These are phyloP conservation scores for Moringa oleifera DNA, from an alignment of 345 rosid genomes.

Conservation along the genomic window DNA sequence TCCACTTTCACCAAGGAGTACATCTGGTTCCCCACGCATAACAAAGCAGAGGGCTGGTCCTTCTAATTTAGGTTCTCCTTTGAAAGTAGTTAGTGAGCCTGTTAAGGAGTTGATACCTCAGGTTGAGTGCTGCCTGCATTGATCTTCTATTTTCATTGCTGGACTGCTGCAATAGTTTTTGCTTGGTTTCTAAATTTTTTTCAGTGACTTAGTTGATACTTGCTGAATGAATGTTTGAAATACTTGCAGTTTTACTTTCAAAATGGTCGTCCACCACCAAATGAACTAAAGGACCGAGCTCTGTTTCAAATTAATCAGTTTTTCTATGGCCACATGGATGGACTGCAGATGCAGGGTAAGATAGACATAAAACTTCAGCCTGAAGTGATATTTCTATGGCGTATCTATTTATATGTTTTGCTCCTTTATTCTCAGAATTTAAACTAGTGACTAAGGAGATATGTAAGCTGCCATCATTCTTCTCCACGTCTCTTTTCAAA, in stretches of 20 bases:
- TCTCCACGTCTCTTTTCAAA: constrained; percentile 64
- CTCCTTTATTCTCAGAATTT: constrained; percentile 37
- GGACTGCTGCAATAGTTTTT: not conserved
- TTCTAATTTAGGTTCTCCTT: constrained; percentile 81
- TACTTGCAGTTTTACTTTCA: constrained; percentile 84
- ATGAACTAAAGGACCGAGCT: constrained; percentile 71
- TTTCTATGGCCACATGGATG: constrained; percentile 62
- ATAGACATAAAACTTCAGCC: constrained; percentile 5
- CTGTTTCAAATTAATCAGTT: constrained; percentile 62
- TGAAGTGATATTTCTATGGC: constrained; percentile 4
- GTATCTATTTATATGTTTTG: not conserved
- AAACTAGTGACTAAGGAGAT: constrained; percentile 74
- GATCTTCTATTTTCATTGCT: constrained; percentile 9
- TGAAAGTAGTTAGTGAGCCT: constrained; percentile 78
- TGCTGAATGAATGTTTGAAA: constrained; percentile 14
- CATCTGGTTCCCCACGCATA: constrained; percentile 85
- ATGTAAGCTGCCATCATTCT: constrained; percentile 90
- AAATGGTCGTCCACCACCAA: constrained; percentile 84
- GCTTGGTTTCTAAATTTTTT: constrained; percentile 2
- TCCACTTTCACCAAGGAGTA: constrained; percentile 92
- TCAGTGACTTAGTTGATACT: not conserved
- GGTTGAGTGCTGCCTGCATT: constrained; percentile 35
- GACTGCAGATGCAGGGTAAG: constrained; percentile 69
- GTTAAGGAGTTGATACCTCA: constrained; percentile 84
- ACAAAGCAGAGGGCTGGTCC: constrained; percentile 71